phyloP scores from a whole-genome alignment of 139 green algal species.

The Chlorella sp. region DNA sequence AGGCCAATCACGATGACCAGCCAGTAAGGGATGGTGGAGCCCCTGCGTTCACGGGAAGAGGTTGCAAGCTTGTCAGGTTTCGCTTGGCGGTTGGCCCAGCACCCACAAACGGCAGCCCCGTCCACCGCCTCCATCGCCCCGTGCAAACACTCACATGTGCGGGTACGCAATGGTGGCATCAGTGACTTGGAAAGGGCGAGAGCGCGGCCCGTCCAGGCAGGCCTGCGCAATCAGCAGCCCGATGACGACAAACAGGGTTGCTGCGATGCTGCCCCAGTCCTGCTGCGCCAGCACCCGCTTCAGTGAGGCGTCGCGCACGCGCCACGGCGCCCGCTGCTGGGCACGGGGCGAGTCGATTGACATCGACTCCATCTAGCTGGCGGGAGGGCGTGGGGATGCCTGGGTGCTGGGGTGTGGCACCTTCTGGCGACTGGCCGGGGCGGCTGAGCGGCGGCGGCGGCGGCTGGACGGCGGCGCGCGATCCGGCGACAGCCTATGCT shows the following conservation, averaged over 20 bases:
- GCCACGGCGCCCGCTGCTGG: neutral
- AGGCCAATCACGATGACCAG: slow-evolving; percentile 9
- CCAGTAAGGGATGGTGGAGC: slow-evolving; percentile 40
- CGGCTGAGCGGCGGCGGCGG: too few species aligned
- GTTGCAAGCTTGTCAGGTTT: too few species aligned
- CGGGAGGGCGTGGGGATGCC: too few species aligned
- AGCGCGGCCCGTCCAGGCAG: neutral
- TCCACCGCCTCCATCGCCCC: neutral
- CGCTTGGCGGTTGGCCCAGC: too few species aligned
- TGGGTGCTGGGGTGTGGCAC: too few species aligned
- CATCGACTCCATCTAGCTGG: too few species aligned
- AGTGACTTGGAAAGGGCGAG: neutral
- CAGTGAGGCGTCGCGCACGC: neutral
- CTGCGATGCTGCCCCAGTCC: neutral
- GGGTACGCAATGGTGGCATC: slow-evolving; percentile 42
- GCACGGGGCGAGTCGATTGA: too few species aligned
- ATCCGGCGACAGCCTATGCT: too few species aligned
- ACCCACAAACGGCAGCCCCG: neutral
- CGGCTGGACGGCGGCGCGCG: too few species aligned
- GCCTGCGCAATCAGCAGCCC: neutral
- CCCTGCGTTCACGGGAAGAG: too few species aligned
- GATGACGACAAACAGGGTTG: neutral
- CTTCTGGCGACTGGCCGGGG: too few species aligned
- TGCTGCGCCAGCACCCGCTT: neutral
- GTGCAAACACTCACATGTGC: neutral